Evolutionary conservation across 148 eudicot genomes (phyloP).

Genomic region (Camellia granthamiana): DNA sequence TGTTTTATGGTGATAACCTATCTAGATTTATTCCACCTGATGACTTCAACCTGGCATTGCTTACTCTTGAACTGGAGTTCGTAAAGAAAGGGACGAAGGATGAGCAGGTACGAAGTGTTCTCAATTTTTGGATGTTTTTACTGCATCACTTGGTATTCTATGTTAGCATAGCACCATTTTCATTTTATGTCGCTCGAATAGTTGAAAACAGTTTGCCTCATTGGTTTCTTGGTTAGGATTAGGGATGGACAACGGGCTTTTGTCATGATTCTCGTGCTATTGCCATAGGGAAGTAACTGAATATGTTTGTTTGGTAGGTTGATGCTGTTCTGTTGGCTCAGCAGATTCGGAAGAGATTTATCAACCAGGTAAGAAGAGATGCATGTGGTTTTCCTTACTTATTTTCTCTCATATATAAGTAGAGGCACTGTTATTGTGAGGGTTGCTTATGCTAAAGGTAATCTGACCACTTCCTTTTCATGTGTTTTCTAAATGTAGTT

Average conservation of each 20-base stretch:
- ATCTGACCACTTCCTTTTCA: background rate
- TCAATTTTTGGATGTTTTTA: background rate
- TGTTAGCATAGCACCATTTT: background rate
- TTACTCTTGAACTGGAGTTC: constrained; percentile 85
- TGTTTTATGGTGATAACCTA: background rate
- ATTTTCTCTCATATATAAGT: background rate
- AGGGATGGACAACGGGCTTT: background rate
- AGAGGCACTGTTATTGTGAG: background rate
- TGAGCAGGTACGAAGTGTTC: constrained; percentile 50
- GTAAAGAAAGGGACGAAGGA: constrained; percentile 68
- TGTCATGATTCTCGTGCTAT: background rate
- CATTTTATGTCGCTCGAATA: background rate
- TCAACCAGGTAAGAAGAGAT: constrained; percentile 67
- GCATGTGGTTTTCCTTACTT: constrained; percentile 12
- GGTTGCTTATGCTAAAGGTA: background rate
- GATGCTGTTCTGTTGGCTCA: constrained; percentile 76
- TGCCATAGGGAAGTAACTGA: constrained; percentile 12
- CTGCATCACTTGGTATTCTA: background rate
- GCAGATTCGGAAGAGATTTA: constrained; percentile 61
- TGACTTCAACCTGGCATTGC: constrained; percentile 66
- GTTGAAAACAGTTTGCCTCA: background rate
- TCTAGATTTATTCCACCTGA: constrained; percentile 75
- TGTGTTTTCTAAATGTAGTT: background rate
- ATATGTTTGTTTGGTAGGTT: constrained; percentile 44
- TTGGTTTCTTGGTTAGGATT: constrained; percentile 3